Base-by-base conservation (phyloP, 2,329 filamentous ascomycete species). In the Scolecobasidium constrictum region DNA sequence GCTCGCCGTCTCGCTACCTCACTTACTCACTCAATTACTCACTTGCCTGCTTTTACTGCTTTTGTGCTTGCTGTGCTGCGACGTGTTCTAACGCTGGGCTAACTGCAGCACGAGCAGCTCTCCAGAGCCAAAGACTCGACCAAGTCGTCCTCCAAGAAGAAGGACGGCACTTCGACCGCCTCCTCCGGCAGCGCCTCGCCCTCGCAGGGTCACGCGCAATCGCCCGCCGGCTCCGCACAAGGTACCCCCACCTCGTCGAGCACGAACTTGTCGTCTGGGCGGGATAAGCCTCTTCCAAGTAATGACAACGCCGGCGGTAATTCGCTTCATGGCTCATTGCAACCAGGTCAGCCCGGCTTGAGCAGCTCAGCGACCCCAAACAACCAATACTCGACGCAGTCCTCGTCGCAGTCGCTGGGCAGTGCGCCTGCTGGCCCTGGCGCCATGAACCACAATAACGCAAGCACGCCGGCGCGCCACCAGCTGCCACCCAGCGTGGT, bases 191-290 rank as follows among this genome's bases (percentile, higher is more conserved):
- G 84, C 50, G 78, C 85, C 37, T 93, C 88, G 46, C 86, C 87
- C 42, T 82, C 78, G 50, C 76, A 76, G 48, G 67, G 67, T 48
- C 67, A 64, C 47, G 64, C 60, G 44, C 71, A 75, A 52, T 78
- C 77, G 47, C 73, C 77, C 47, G 68, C 73, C 36, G 70, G 69
- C 50, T 78, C 77, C 18, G 74, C 72, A 53, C 73, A 78, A 52
- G 71, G 68, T 47, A 95, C 90, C 20, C 88, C 90, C 17, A 86
- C 86, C 36, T 94, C 88, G 38, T 95, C 88, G 41, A 85, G 85
- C 41, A 90, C 87, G 44, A 83, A 86, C 49, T 72, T 95, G 54
- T 84, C 83, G 65, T 88, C 95, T 59, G 69, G 78, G 52, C 81
- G 87, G 61, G 88, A 84, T 63, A 94, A 94, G 65, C 82, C 82